Conservation (phyloP, 2,329 filamentous ascomycete genomes). For the Pezicula rhizophila region DNA sequence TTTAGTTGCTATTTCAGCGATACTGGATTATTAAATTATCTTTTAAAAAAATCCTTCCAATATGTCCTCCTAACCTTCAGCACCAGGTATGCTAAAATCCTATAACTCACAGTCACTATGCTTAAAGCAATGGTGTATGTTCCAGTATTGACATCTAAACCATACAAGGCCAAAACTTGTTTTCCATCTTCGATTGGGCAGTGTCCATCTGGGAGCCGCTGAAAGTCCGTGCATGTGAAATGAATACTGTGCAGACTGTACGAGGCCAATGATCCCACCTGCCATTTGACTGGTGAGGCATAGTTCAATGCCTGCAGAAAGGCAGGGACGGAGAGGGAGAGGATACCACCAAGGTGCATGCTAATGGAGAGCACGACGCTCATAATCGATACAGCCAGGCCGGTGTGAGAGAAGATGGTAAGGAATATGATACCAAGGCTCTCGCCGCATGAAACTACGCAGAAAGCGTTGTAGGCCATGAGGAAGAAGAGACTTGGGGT, state of each 20-base stretch:
- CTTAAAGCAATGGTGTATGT: conserved; percentile 57
- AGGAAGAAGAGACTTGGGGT: conserved; percentile 59
- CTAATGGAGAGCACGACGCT: conserved; percentile 61
- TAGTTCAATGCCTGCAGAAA: conserved; percentile 63
- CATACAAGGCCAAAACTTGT: conserved; percentile 61
- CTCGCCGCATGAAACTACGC: conserved; percentile 66
- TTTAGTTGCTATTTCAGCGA: no score
- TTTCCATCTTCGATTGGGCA: conserved; percentile 61
- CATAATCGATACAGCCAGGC: conserved; percentile 68
- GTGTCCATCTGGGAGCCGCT: conserved; percentile 49
- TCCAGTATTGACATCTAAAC: conserved; percentile 52
- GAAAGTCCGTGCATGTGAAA: conserved; percentile 56
- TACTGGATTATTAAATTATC: no score
- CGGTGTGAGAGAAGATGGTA: conserved; percentile 64
- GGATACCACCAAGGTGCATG: conserved; percentile 61
- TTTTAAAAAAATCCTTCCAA: conserved; percentile 28
- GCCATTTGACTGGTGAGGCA: conserved; percentile 62
- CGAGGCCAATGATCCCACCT: conserved; percentile 56
- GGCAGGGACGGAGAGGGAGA: conserved; percentile 59
- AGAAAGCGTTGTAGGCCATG: conserved; percentile 59
- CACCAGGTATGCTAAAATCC: conserved; percentile 53
- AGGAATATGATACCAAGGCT: conserved; percentile 71
- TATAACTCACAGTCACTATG: conserved; percentile 56
- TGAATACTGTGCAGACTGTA: conserved; percentile 52
- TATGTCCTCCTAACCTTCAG: conserved; percentile 46